Base-by-base conservation (phyloP, 31 red algal species). In the Odonthalia washingtoniensis region DNA sequence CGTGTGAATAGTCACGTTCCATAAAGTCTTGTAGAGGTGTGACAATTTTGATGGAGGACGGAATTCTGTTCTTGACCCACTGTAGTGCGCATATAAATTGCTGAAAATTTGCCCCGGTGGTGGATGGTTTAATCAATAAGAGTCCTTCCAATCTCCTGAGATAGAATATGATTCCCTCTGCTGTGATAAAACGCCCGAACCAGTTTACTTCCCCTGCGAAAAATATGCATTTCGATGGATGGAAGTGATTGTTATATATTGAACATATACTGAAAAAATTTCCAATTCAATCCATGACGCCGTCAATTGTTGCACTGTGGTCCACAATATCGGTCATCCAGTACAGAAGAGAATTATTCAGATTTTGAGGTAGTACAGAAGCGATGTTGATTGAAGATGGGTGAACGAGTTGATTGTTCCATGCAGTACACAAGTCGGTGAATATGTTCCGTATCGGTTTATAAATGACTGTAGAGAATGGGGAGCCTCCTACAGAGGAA, bases 71-170 rank as follows among this genome's bases (percentile, higher is more conserved):
- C 38, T 75, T 75, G 38, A 75, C 72, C 72, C 72, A 40, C 72
- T 75, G 28, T 26, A 75, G 72, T 34, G 72, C 77, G 45, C 77
- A 3, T 52, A 80, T 5, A 5, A 80, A 80, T 36, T 61, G 77
- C 36, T 80, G 49, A 31, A 80, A 37, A 31, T 80, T 27, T 63
- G 42, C 28, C 45, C 77, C 77, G 26, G 77, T 57, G 53, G 49
- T 52, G 27, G 77, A 49, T 36, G 77, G 72, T 4, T 76, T 27
- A 28, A 44, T 27, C 5, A 4, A 6, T 38, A 41, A 40, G 36
- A 76, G 40, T 27, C 18, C 40, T 3, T 44, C 4, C 72, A 76
- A 16, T 6, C 72, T 28, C 4, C 40, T 28, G 36, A 3, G 72
- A 38, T 38, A 4, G 40, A 37, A 76, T 44, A 5, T 28, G 44